Evolutionary conservation across 2,329 filamentous ascomycete species (phyloP), one percentile per base, ranked within the genome.

Genomic region (Xylaria hypoxylon): DNA sequence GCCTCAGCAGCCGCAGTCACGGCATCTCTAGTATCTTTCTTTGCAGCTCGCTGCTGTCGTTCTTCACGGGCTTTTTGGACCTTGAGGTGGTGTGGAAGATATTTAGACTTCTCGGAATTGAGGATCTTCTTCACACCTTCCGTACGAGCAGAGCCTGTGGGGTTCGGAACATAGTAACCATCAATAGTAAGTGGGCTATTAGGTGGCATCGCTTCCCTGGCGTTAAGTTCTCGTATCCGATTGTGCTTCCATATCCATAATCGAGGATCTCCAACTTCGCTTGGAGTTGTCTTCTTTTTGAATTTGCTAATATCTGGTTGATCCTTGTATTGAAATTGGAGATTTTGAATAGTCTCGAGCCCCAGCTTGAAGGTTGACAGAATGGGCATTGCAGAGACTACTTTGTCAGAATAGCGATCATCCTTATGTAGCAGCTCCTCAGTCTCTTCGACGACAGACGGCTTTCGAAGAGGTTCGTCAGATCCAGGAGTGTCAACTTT

Each of bases 71-170:
- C 93, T 80, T 91, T 96, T 78, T 96, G 92, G 22, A 99, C 93
- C 76, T 96, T 97, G 81, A 99, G 96, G 71, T 97, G 94, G 83
- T 99, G 96, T 45, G 96, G 96, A 7, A 99, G 86, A 77, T 99
- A 99, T 77, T 97, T 97, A 31, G 94, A 97, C 83, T 99, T 99
- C 79, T 99, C 96, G 0, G 93, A 93, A 78, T 99, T 96, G 68
- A 97, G 86, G 63, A 99, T 98, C 83, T 95, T 97, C 83, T 96
- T 95, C 74, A 94, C 90, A 31, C 94, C 94, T 81, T 99, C 94
- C 0, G 96, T 97, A 63, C 96, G 89, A 63, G 96, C 96, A 72
- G 89, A 92, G 38, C 96, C 96, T 10, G 93, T 93, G 0, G 85
- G 68, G 71, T 97, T 99, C 0, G 92, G 89, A 45, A 97, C 92